Conservation (phyloP, 2,329 filamentous ascomycete genomes). For the Fusarium xylarioides region DNA sequence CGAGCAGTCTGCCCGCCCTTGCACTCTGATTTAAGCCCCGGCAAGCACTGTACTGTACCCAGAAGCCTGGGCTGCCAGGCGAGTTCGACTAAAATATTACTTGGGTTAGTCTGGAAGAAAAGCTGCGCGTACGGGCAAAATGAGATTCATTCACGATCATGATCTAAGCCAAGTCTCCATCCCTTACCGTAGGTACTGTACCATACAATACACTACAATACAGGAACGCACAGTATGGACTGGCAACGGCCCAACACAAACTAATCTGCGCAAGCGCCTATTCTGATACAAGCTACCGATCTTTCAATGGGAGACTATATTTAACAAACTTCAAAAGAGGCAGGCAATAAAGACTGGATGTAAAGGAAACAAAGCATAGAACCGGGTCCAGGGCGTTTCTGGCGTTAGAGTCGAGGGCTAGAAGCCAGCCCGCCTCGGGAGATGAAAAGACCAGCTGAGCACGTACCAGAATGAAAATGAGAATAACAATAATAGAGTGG, state of each 20-base stretch:
- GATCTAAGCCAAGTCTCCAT: not conserved
- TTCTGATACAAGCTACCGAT: not conserved
- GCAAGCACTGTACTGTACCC: not conserved
- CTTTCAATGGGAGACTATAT: not conserved
- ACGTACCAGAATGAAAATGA: conserved; percentile 18
- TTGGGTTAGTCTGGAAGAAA: not conserved
- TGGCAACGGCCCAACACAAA: not conserved
- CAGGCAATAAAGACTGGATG: not conserved
- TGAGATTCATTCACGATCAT: not conserved
- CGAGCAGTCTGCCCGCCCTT: not conserved
- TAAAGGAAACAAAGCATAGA: conserved; percentile 12
- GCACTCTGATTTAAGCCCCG: not conserved
- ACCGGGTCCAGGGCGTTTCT: conserved; percentile 18
- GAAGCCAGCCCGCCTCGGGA: conserved; percentile 15
- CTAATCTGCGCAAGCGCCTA: not conserved
- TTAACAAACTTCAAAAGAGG: not conserved
- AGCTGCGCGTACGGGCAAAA: not conserved
- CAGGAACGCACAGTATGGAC: not conserved
- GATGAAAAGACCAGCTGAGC: conserved; percentile 27
- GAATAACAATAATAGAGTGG: not conserved
- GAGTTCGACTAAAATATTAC: not conserved
- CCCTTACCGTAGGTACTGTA: not conserved
- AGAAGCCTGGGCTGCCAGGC: not conserved
- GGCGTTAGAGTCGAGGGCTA: conserved; percentile 29
- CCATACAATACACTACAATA: not conserved